Evolutionary conservation across 2,329 filamentous ascomycete genomes (phyloP).

Genomic region (Colletotrichum viniferum): DNA sequence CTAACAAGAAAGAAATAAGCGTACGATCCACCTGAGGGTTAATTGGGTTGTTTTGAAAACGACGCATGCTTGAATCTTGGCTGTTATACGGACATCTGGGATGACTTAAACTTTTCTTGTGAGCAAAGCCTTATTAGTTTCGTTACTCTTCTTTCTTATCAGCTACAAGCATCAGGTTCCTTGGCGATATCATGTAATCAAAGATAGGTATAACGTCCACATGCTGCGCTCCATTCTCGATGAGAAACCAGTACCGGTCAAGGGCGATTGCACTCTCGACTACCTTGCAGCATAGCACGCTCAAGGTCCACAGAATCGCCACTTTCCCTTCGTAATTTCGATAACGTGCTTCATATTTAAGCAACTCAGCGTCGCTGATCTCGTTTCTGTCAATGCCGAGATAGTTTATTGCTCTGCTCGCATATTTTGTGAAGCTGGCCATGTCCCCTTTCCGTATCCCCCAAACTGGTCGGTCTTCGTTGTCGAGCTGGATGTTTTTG

Average conservation of each 20-base stretch:
- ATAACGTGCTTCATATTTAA: slow-evolving; percentile 28
- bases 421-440: slow-evolving; percentile 28
- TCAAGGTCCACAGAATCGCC: slow-evolving; percentile 35
- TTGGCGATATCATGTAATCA: background rate
- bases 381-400: slow-evolving; percentile 21
- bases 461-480: slow-evolving; percentile 27
- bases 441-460: slow-evolving; percentile 33
- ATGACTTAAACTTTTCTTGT: no score
- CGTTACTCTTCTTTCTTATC: no score
- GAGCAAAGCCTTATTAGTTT: no score
- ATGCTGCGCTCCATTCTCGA: slow-evolving; percentile 23
- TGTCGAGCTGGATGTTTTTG: slow-evolving; percentile 22
- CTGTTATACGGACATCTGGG: no score
- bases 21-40: no score
- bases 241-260: slow-evolving; percentile 35
- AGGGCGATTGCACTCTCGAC: slow-evolving; percentile 34
- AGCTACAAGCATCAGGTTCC: slow-evolving; percentile 15
- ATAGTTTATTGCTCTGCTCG: slow-evolving; percentile 28
- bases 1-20: no score
- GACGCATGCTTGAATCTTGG: no score
- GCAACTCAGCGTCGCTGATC: slow-evolving; percentile 25
- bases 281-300: slow-evolving; percentile 35
- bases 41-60: no score
- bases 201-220: slow-evolving; percentile 27
- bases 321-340: slow-evolving; percentile 26